Conservation (phyloP, 2,329 filamentous ascomycete genomes). For the Alternaria viburni region DNA sequence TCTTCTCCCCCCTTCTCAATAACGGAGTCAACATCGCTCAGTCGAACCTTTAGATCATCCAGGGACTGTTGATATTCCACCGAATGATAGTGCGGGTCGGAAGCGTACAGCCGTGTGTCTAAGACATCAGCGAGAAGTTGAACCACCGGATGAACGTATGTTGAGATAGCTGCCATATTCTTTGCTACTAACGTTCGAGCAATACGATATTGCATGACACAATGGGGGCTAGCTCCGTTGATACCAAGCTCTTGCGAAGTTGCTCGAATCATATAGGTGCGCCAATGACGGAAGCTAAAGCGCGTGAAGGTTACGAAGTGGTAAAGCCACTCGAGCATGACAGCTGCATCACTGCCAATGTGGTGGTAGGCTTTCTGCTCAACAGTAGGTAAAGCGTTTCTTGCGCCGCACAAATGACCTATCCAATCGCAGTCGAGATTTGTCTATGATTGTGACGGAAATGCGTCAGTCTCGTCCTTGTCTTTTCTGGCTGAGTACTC, state of each 20-base stretch:
- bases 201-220: background rate
- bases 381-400: background rate
- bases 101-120: background rate
- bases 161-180: background rate
- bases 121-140: background rate
- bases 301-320: conserved; percentile 14
- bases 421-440: background rate
- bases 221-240: background rate
- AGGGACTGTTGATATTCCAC: background rate
- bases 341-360: background rate
- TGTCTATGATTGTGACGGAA: background rate
- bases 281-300: conserved; percentile 17
- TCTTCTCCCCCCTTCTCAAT: rapidly evolving
- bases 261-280: conserved; percentile 10
- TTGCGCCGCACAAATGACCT: background rate
- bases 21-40: background rate
- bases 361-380: background rate
- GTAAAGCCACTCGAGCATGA: conserved; percentile 9
- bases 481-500: background rate
- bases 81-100: background rate
- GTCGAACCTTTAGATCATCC: background rate
- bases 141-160: background rate
- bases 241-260: conserved; percentile 6
- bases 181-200: background rate
- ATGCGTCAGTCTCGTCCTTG: background rate